Evolutionary conservation across 2,329 filamentous ascomycete species (phyloP), one percentile per base, ranked within the genome.

Genomic region (Sarocladiaceae sp.): DNA sequence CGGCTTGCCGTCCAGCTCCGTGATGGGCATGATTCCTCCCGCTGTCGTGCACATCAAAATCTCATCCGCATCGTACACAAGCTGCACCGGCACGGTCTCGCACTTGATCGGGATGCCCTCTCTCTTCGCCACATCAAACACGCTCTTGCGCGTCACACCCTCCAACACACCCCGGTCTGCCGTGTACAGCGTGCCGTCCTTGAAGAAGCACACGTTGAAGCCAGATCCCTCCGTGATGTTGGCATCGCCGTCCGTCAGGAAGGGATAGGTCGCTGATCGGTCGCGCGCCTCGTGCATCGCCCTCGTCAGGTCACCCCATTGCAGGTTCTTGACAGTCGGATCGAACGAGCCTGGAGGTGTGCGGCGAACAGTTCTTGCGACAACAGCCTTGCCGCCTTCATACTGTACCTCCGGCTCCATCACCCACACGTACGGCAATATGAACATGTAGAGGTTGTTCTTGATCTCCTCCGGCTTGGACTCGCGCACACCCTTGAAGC

Each of bases 41-140:
- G 72, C 72, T 12, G 72, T 75, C 0, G 72, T 75, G 47, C 64
- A 73, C 70, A 74, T 73, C 23, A 76, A 66, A 4, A 74, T 62
- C 56, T 76, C 72, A 45, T 76, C 72, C 0, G 59, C 56, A 6
- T 63, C 42, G 37, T 72, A 74, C 0, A 57, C 61, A 27, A 59
- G 9, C 12, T 68, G 59, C 1, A 70, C 56, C 0, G 69, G 69
- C 3, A 74, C 66, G 20, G 60, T 47, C 51, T 72, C 65, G 21
- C 66, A 44, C 3, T 58, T 61, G 4, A 68, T 55, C 20, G 65
- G 59, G 29, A 66, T 48, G 0, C 59, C 59, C 3, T 59, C 53
- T 0, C 46, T 45, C 1, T 49, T 49, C 2, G 68, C 69, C 11
- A 59, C 62, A 40, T 74, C 69, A 18, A 72, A 56, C 0, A 75